These are phyloP conservation scores for Aaosphaeria pasadenensis DNA, from an alignment of 2,329 filamentous ascomycete species.

Conservation along the genomic window DNA sequence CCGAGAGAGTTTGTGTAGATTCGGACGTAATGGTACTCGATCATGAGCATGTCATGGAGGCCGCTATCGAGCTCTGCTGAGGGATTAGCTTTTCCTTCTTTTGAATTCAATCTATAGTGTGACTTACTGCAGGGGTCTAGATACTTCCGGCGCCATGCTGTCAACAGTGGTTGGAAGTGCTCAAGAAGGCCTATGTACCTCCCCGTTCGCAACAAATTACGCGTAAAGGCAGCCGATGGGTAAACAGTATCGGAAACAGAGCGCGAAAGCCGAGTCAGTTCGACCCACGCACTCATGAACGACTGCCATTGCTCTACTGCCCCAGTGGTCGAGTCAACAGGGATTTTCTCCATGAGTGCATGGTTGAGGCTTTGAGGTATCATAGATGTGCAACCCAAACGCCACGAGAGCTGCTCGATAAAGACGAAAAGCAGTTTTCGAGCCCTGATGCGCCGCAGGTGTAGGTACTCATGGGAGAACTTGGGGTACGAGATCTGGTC, in stretches of 20 bases:
- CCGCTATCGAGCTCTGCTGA: conserved; percentile 30
- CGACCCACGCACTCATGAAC: conserved; percentile 52
- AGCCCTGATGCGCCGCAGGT: conserved; percentile 31
- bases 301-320: conserved; percentile 47
- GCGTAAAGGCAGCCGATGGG: conserved; percentile 41
- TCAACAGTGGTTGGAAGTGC: conserved; percentile 43
- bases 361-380: conserved; percentile 47
- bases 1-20: conserved; percentile 49
- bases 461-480: conserved; percentile 24
- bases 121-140: conserved; percentile 35
- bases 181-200: conserved; percentile 51
- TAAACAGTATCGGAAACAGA: conserved; percentile 55
- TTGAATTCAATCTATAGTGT: too few relatives aligned
- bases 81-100: not conserved
- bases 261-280: conserved; percentile 44
- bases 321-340: conserved; percentile 34
- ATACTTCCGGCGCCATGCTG: conserved; percentile 40
- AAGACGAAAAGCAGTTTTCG: conserved; percentile 42
- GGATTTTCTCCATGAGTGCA: conserved; percentile 38
- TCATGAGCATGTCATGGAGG: conserved; percentile 49
- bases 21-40: conserved; percentile 49
- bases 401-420: conserved; percentile 51
- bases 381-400: conserved; percentile 51
- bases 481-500: conserved; percentile 33
- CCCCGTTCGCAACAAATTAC: conserved; percentile 44